Conservation (phyloP, 176 grass and related monocot species). For the Musa schizocarpa region DNA sequence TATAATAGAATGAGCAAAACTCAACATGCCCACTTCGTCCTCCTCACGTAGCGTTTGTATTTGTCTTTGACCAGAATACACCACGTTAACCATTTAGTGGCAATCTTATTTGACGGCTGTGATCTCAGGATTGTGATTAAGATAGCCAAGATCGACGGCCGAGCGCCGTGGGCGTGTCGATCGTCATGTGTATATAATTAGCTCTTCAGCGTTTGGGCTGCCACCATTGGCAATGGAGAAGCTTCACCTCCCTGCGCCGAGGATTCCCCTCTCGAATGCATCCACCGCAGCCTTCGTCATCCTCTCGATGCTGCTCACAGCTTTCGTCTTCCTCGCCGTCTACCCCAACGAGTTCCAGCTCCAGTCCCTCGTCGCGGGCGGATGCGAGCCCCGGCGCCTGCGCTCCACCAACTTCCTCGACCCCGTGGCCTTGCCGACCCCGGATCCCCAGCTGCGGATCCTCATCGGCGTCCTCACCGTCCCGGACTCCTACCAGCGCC, state of each 20-base stretch:
- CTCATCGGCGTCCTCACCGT: constrained; percentile 48
- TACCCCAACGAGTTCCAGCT: neutral
- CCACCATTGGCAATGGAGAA: neutral
- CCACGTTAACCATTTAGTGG: too few relatives aligned
- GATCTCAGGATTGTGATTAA: too few relatives aligned
- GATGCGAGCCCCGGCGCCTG: neutral
- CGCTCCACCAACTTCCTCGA: too few relatives aligned
- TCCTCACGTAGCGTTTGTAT: too few relatives aligned
- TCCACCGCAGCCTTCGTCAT: neutral
- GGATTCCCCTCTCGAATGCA: neutral
- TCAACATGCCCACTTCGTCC: too few relatives aligned
- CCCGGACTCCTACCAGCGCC: constrained; percentile 37
- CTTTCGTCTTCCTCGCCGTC: neutral
- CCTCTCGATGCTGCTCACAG: neutral
- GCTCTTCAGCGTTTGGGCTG: too few relatives aligned
- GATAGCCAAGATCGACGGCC: too few relatives aligned
- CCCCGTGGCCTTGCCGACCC: neutral
- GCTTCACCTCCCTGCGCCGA: neutral
- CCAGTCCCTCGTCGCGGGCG: neutral
- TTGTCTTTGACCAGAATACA: too few relatives aligned
- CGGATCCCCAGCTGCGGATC: constrained; percentile 7
- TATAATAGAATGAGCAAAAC: too few relatives aligned
- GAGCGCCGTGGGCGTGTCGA: too few relatives aligned
- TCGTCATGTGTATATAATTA: too few relatives aligned
- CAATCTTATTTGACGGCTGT: too few relatives aligned